These are phyloP conservation scores for Penicillium paradoxum DNA, from an alignment of 495 filamentous ascomycete species.

Conservation along the genomic window DNA sequence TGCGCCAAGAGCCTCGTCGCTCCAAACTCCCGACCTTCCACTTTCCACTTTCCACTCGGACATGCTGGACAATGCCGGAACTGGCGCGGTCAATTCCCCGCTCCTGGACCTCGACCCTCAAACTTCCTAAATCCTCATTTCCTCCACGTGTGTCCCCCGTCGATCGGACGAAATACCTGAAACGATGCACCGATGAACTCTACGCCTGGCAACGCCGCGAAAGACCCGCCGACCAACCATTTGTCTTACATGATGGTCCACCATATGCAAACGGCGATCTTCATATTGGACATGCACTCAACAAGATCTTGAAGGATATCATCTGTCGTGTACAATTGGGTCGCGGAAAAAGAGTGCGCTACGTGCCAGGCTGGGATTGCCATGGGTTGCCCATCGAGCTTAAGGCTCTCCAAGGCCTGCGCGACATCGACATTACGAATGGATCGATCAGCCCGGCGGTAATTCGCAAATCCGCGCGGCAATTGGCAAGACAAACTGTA, in stretches of 20 bases:
- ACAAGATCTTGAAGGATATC: constrained; percentile 96
- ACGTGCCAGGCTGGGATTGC: constrained; percentile 96
- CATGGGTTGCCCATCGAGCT: constrained; percentile 97
- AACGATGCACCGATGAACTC: constrained; percentile 77
- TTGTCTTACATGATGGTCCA: constrained; percentile 91
- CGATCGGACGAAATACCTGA: constrained; percentile 60
- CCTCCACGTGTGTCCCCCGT: constrained; percentile 47
- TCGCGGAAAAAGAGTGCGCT: constrained; percentile 72
- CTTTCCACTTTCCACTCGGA: not conserved
- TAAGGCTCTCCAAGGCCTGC: constrained; percentile 73
- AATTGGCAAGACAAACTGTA: constrained; percentile 69
- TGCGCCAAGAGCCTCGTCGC: not conserved
- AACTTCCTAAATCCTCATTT: constrained; percentile 56
- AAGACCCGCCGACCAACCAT: constrained; percentile 55
- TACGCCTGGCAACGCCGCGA: constrained; percentile 77
- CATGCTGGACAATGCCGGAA: constrained; percentile 43
- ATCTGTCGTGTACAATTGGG: constrained; percentile 75
- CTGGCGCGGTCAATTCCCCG: constrained; percentile 42
- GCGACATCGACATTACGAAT: constrained; percentile 16
- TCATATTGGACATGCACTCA: constrained; percentile 95
- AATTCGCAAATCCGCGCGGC: constrained; percentile 66
- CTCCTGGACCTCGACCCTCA: constrained; percentile 56
- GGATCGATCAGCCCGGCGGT: constrained; percentile 27
- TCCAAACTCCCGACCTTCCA: not conserved
- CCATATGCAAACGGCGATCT: constrained; percentile 95